Conservation (phyloP, 768 basidiomycete genomes). For the Collybiopsis luxurians region DNA sequence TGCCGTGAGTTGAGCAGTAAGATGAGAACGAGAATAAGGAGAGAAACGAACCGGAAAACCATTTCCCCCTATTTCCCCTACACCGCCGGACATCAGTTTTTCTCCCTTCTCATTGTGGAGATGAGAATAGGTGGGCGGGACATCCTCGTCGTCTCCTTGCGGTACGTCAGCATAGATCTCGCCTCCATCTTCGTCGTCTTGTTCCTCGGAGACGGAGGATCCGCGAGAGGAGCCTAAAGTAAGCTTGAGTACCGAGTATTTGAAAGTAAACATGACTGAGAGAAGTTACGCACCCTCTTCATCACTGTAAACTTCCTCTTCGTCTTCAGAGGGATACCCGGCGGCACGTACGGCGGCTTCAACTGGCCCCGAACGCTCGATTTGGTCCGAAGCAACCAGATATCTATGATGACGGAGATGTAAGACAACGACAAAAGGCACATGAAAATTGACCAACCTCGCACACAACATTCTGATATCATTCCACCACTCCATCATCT, state of each 20-base stretch:
- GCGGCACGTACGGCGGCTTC: constrained; percentile 87
- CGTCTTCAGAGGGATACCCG: constrained; percentile 86
- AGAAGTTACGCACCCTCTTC: constrained; percentile 54
- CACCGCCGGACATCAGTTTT: constrained; percentile 30
- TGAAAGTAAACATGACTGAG: constrained; percentile 28
- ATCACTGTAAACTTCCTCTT: constrained; percentile 48
- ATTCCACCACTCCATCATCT: constrained; percentile 99
- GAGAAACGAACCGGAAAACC: constrained; percentile 58
- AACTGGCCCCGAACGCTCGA: constrained; percentile 90
- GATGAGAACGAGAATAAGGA: neutral
- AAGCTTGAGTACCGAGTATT: too few species aligned
- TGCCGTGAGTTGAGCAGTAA: neutral
- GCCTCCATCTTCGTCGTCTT: constrained; percentile 56
- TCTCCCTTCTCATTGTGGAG: constrained; percentile 27
- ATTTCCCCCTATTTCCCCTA: constrained; percentile 40
- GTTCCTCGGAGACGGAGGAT: neutral
- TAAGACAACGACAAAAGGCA: neutral
- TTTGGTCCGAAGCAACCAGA: constrained; percentile 89
- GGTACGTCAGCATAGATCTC: constrained; percentile 45
- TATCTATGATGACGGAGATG: constrained; percentile 55
- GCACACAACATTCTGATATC: constrained; percentile 93
- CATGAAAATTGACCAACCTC: constrained; percentile 76
- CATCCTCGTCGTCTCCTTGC: constrained; percentile 34
- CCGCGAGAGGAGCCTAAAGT: neutral
- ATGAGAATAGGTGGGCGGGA: constrained; percentile 62